Evolutionary conservation across 306 rosid genomes (phyloP).

Genomic region (Carpinus viminea): DNA sequence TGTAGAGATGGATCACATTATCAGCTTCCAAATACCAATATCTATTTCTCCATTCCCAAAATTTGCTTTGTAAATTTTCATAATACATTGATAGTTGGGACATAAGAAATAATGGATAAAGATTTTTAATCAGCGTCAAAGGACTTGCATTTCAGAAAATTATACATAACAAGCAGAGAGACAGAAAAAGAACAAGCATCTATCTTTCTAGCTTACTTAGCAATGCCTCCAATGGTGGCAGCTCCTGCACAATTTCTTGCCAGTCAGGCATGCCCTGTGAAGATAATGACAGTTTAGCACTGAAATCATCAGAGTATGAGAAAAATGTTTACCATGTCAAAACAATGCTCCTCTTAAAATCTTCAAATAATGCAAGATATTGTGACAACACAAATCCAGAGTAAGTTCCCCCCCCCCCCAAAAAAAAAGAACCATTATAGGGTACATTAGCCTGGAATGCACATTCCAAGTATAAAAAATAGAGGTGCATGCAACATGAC

Average conservation of each 20-base stretch:
- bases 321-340: background rate
- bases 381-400: background rate
- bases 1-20: background rate
- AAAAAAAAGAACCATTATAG: background rate
- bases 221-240: conserved; percentile 85
- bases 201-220: conserved; percentile 90
- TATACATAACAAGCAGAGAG: background rate
- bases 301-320: conserved; percentile 6
- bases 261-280: conserved; percentile 99
- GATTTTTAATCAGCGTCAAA: background rate
- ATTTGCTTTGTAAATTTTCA: background rate
- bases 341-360: background rate
- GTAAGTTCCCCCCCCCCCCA: background rate
- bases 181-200: conserved; percentile 3
- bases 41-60: background rate
- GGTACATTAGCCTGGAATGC: background rate
- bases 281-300: conserved; percentile 4
- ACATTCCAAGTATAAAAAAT: background rate
- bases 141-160: background rate
- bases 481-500: conserved; percentile 4
- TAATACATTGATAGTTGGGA: background rate
- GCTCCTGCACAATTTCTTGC: conserved; percentile 78
- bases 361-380: background rate
- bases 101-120: background rate
- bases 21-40: background rate